These are phyloP conservation scores for Huiozyma sinensis DNA, from an alignment of 805 yeast genomes.

Conservation along the genomic window DNA sequence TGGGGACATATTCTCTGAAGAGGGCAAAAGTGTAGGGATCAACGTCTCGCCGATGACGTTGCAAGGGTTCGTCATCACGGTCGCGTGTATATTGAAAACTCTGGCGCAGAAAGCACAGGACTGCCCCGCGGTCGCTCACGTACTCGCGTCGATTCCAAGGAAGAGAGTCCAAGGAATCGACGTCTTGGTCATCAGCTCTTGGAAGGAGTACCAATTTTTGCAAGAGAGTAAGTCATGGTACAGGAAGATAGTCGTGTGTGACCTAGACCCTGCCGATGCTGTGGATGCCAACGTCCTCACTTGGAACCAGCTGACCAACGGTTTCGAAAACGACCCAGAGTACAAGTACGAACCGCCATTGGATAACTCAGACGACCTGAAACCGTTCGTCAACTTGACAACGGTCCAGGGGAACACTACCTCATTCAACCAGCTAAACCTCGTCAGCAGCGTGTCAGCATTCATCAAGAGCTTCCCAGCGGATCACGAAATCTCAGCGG, in stretches of 20 bases:
- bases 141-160: conserved; percentile 28
- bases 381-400: conserved; percentile 23
- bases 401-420: conserved; percentile 18
- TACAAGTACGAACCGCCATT: conserved; percentile 25
- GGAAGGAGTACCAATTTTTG: conserved; percentile 15
- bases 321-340: conserved; percentile 7
- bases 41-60: conserved; percentile 20
- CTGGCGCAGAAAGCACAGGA: background rate
- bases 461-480: conserved; percentile 30
- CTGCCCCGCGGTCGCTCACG: conserved; percentile 27
- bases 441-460: conserved; percentile 45
- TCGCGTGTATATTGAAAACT: conserved; percentile 36
- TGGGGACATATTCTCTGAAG: conserved; percentile 4
- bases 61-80: conserved; percentile 30
- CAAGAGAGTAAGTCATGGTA: conserved; percentile 23
- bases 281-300: conserved; percentile 4
- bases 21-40: conserved; percentile 20
- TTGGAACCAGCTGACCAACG: conserved; percentile 18
- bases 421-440: conserved; percentile 39
- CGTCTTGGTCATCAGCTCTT: conserved; percentile 24
- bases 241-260: conserved; percentile 27
- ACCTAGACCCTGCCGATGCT: conserved; percentile 3
- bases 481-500: conserved; percentile 27
- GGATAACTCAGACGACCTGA: conserved; percentile 29
- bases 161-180: conserved; percentile 21